Evolutionary conservation across 2,329 filamentous ascomycete species (phyloP), one percentile per base, ranked within the genome.

Genomic region (Sporothrix protearum): DNA sequence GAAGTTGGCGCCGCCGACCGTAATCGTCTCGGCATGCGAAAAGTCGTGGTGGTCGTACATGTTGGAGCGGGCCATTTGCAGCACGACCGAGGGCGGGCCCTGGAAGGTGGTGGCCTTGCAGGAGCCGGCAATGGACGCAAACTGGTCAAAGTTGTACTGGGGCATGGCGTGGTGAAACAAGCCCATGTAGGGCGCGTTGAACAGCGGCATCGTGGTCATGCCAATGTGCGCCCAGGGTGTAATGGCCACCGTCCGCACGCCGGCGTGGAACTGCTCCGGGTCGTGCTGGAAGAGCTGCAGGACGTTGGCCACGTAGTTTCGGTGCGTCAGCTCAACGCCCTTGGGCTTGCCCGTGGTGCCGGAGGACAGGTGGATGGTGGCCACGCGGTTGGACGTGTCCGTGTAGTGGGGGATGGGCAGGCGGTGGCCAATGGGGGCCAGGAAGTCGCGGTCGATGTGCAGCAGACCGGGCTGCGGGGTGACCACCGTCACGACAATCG

Each of bases 301-400:
- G 63, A 72, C 71, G 45, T 80, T 77, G 2, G 83, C 77, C 0
- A 85, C 81, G 59, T 83, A 77, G 76, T 84, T 85, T 51, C 76
- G 75, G 71, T 85, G 83, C 6, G 83, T 84, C 0, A 86, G 75
- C 22, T 78, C 77, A 72, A 85, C 83, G 10, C 82, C 83, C 75
- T 85, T 85, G 14, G 84, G 83, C 5, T 82, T 73, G 1, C 84
- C 84, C 0, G 84, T 85, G 0, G 84, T 85, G 30, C 84, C 84
- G 53, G 83, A 84, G 45, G 82, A 84, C 74, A 85, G 85, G 25
- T 85, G 73, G 7, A 85, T 78, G 25, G 72, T 69, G 30, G 73
- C 73, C 49, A 72, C 53, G 9, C 80, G 78, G 16, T 73, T 73
- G 0, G 75, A 69, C 0, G 80, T 82, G 70, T 83, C 77, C 0